phyloP scores from a whole-genome alignment of 1,284 basidiomycete genomes.

The Leucoagaricus sp. region DNA sequence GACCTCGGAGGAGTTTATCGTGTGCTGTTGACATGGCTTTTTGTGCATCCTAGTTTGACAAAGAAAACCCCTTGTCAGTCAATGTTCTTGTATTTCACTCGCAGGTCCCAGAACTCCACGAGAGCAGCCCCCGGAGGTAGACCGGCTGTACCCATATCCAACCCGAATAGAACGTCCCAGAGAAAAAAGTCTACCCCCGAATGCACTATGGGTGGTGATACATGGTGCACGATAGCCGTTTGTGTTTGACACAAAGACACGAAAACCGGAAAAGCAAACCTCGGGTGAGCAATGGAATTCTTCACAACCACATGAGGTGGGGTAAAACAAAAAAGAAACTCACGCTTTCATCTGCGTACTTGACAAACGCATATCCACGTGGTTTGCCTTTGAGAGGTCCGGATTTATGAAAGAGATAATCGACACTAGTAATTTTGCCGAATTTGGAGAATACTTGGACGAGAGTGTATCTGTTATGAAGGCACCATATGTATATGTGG shows the following conservation, averaged over 20 bases:
- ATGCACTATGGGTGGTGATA: neutral
- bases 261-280: slow-evolving; percentile 35
- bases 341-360: slow-evolving; percentile 81
- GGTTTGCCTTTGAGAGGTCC: slow-evolving; percentile 90
- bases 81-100: no score
- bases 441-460: slow-evolving; percentile 90
- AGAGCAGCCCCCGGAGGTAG: no score
- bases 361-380: slow-evolving; percentile 93
- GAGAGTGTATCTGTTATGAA: slow-evolving; percentile 68
- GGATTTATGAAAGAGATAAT: slow-evolving; percentile 94
- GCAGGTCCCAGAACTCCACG: no score
- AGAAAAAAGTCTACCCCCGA: no score
- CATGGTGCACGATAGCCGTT: slow-evolving; percentile 2
- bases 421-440: slow-evolving; percentile 90
- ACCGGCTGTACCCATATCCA: no score
- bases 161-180: no score
- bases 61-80: slow-evolving; percentile 1
- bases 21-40: slow-evolving; percentile 79
- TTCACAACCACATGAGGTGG: slow-evolving; percentile 14
- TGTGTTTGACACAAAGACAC: slow-evolving; percentile 11
- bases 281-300: slow-evolving; percentile 47
- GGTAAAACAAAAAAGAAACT: slow-evolving; percentile 37
- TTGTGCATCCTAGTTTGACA: slow-evolving; percentile 74
- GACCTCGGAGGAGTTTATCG: slow-evolving; percentile 82
- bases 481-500: neutral